phyloP scores from a whole-genome alignment of 306 rosid species.

The Lathyrus sativus region DNA sequence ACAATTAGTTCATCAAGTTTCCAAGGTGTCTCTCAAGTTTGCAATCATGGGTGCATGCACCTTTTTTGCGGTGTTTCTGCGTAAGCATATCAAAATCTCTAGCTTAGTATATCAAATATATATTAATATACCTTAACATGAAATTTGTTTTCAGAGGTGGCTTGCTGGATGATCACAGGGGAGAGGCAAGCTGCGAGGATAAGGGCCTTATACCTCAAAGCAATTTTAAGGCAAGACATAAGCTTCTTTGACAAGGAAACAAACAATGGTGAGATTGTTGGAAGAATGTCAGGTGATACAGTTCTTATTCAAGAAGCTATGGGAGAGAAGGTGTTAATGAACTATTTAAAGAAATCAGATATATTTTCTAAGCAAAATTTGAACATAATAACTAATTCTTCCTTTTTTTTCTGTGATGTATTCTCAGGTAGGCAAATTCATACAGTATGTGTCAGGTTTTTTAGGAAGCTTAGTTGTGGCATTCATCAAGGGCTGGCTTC shows the following conservation, averaged over 20 bases:
- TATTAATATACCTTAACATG: background rate
- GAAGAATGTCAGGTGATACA: slow-evolving; percentile 84
- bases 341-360: background rate
- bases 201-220: slow-evolving; percentile 59
- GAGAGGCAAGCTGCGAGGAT: background rate
- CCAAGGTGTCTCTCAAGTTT: slow-evolving; percentile 54
- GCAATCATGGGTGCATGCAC: slow-evolving; percentile 57
- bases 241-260: slow-evolving; percentile 72
- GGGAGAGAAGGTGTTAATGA: slow-evolving; percentile 78
- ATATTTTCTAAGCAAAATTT: background rate
- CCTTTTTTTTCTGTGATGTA: slow-evolving; percentile 14
- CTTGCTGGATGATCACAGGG: slow-evolving; percentile 56
- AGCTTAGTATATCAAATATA: background rate
- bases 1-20: slow-evolving; percentile 54
- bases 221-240: slow-evolving; percentile 80
- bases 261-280: slow-evolving; percentile 69
- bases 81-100: slow-evolving; percentile 52
- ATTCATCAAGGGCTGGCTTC: slow-evolving; percentile 78
- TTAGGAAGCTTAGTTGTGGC: slow-evolving; percentile 66
- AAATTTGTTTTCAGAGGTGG: slow-evolving; percentile 45
- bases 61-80: slow-evolving; percentile 54
- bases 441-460: slow-evolving; percentile 56
- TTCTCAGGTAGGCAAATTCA: slow-evolving; percentile 67
- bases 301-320: slow-evolving; percentile 86
- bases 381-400: slow-evolving; percentile 10